Base-by-base conservation (phyloP, 805 yeast species). In the Lachancea thermotolerans region DNA sequence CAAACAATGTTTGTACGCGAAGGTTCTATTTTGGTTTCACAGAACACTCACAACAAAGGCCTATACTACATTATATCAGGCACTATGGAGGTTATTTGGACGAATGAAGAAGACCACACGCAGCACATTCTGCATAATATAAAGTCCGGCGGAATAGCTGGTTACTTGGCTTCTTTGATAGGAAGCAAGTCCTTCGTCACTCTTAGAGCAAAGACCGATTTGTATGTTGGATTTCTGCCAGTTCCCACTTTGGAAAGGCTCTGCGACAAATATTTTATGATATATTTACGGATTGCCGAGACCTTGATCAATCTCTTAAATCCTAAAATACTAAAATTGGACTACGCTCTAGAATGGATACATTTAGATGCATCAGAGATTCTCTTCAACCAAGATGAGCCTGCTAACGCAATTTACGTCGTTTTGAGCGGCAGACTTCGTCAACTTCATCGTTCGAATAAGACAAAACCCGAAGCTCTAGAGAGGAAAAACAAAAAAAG, bases 271-370 rank as follows among this genome's bases (percentile, higher is more conserved):
- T 83, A 78, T 58, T 90, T 91, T 47, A 73, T 79, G 63, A 71
- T 91, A 9, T 84, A 85, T 52, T 68, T 91, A 33, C 79, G 88
- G 1, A 75, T 89, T 38, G 96, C 98, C 0, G 79, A 80, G 48
- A 74, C 80, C 8, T 67, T 91, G 50, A 79, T 84, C 37, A 71
- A 71, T n/a, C 71, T 85, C 1, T 64, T 93, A 34, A 82, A 90
- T 27, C 69, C 75, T 27, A 77, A 84, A 45, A 70, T 91, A 33
- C 64, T 85, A 33, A 78, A 83, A 45, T 77, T 93, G 35, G 98
- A 91, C 58, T 87, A 85, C 64, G 96, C 97, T 0, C 68, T 93
- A 42, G 99, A 93, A 62, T 91, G 98, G 98, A 79, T 90, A 35
- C 96, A 88, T 48, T 71, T 85, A 10, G 80, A 80, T n/a, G 91